phyloP scores from a whole-genome alignment of 768 basidiomycete genomes.

The Mycena floridula region DNA sequence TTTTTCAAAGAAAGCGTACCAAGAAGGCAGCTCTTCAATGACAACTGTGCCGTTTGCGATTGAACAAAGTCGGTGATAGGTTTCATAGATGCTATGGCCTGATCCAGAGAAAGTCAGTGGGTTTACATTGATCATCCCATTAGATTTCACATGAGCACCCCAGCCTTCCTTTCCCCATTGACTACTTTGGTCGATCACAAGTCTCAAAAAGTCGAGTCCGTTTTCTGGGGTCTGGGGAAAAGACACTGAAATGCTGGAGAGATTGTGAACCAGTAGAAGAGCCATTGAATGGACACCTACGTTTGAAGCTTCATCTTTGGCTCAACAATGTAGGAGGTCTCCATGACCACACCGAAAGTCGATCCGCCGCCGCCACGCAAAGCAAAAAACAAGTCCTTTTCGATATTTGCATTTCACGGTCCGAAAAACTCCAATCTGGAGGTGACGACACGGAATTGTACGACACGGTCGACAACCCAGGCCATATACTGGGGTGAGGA shows the following conservation, averaged over 20 bases:
- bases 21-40: constrained; percentile 24
- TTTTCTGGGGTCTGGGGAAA: constrained; percentile 16
- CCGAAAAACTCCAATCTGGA: constrained; percentile 24
- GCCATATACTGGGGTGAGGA: constrained; percentile 16
- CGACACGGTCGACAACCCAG: constrained; percentile 20
- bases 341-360: constrained; percentile 26
- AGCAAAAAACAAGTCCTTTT: constrained; percentile 30
- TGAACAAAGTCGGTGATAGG: constrained; percentile 19
- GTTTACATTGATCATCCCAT: constrained; percentile 21
- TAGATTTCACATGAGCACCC: constrained; percentile 29
- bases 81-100: constrained; percentile 22
- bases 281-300: constrained; percentile 4
- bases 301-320: constrained; percentile 12
- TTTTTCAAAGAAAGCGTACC: constrained; percentile 24
- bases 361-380: constrained; percentile 28
- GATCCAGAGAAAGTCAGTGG: constrained; percentile 17
- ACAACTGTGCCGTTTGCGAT: constrained; percentile 20
- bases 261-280: not conserved
- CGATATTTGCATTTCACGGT: constrained; percentile 24
- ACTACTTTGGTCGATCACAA: constrained; percentile 22
- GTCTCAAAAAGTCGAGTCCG: constrained; percentile 16
- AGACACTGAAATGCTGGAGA: constrained; percentile 18
- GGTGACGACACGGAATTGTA: constrained; percentile 29
- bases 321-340: constrained; percentile 12
- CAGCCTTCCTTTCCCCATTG: constrained; percentile 28